These are phyloP conservation scores for Mucor saturninus DNA, from an alignment of 371 early-diverging fungal species.

Conservation along the genomic window DNA sequence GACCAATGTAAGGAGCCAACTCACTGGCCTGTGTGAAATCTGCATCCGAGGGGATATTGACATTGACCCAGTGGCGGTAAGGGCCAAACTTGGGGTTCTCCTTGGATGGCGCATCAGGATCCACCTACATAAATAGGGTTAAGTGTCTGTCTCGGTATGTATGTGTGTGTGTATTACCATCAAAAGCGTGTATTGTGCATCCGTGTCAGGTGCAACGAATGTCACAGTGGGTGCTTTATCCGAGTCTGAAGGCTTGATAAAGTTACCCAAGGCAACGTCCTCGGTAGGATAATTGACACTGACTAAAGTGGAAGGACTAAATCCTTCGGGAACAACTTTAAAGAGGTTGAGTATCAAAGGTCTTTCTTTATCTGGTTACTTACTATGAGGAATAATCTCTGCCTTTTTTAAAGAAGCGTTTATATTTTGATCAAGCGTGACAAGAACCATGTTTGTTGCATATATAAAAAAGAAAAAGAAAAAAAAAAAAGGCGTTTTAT, in stretches of 20 bases:
- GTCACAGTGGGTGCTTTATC: slow-evolving; percentile 44
- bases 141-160: neutral
- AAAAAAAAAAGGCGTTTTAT: too few relatives aligned
- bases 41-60: slow-evolving; percentile 54
- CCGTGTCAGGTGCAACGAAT: slow-evolving; percentile 45
- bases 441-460: slow-evolving; percentile 48
- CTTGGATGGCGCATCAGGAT: slow-evolving; percentile 72
- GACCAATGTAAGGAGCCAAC: slow-evolving; percentile 59
- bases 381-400: slow-evolving; percentile 54
- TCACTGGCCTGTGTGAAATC: slow-evolving; percentile 33
- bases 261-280: slow-evolving; percentile 60
- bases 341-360: neutral
- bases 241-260: slow-evolving; percentile 41
- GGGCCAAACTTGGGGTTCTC: slow-evolving; percentile 56
- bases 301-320: slow-evolving; percentile 47
- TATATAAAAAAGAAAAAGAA: neutral
- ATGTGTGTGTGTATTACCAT: slow-evolving; percentile 36
- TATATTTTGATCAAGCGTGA: slow-evolving; percentile 52
- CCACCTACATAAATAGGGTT: slow-evolving; percentile 36
- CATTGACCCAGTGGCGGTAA: slow-evolving; percentile 69
- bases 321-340: slow-evolving; percentile 40
- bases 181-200: slow-evolving; percentile 59
- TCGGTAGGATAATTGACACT: slow-evolving; percentile 44
- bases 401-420: slow-evolving; percentile 48
- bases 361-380: neutral